A percentile compares a stretch with the other conserved stretches of the same genome.
Evolutionary conservation across 305 asterid species (phyloP).

Genomic region (Solanum hybrid): DNA sequence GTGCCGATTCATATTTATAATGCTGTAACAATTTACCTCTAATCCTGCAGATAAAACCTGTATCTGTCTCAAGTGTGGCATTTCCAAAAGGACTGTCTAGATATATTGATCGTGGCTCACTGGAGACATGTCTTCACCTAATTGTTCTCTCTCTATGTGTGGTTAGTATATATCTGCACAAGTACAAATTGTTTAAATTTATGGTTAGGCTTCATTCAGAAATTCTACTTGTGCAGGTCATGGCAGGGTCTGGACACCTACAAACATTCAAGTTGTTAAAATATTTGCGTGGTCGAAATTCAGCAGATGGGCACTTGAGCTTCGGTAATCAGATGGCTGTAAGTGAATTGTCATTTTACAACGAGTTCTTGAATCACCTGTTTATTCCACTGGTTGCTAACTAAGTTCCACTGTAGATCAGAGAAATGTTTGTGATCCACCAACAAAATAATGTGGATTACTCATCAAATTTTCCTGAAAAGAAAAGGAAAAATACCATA

Average conservation of each 20-base stretch:
- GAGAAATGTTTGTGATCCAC: background rate
- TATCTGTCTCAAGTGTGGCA: conserved; percentile 37
- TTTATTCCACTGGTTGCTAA: background rate
- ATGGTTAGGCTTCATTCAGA: background rate
- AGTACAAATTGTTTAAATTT: background rate
- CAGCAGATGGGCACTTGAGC: conserved; percentile 64
- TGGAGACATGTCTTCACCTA: conserved; percentile 94
- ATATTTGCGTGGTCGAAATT: conserved; percentile 73
- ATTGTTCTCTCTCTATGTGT: conserved; percentile 88
- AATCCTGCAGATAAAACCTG: conserved; percentile 74
- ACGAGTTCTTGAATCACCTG: conserved; percentile 7
- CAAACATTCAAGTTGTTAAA: conserved; percentile 74
- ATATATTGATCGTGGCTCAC: conserved; percentile 84
- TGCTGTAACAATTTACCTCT: conserved; percentile 11
- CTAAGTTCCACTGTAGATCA: background rate
- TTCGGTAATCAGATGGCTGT: conserved; percentile 91
- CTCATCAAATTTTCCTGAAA: background rate
- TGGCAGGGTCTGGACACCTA: conserved; percentile 99
- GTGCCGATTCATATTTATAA: background rate
- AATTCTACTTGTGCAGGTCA: conserved; percentile 48
- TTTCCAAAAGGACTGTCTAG: conserved; percentile 68
- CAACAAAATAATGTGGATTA: background rate
- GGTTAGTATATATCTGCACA: conserved; percentile 26
- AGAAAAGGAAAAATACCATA: background rate
- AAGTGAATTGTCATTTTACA: conserved; percentile 23